phyloP scores from a whole-genome alignment of 2,329 filamentous ascomycete genomes.

The Exophiala mesophila region DNA sequence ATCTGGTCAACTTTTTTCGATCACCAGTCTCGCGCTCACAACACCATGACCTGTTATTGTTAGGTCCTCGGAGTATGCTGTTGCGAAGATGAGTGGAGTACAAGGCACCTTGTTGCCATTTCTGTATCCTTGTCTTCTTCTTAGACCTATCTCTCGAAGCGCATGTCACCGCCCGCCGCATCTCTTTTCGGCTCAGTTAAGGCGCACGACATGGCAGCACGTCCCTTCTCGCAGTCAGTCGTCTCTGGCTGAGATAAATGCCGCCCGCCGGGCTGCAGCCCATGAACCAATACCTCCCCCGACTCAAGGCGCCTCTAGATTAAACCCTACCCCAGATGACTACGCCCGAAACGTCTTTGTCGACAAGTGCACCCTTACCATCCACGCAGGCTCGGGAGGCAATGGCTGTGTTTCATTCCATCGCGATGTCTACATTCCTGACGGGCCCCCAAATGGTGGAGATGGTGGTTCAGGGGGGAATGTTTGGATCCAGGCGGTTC shows the following conservation, averaged over 20 bases:
- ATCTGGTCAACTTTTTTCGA: not conserved
- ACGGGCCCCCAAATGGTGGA: constrained; percentile 90
- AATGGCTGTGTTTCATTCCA: constrained; percentile 93
- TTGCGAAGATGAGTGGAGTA: constrained; percentile 13
- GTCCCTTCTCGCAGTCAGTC: constrained; percentile 2
- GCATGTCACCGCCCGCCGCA: constrained; percentile 15
- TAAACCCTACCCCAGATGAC: constrained; percentile 79
- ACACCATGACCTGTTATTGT: not conserved
- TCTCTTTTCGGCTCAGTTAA: no score
- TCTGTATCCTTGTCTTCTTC: constrained; percentile 32
- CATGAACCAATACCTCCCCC: constrained; percentile 19
- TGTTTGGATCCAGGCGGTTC: constrained; percentile 88
- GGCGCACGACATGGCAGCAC: no score
- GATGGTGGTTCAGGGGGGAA: constrained; percentile 89
- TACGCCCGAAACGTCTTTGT: constrained; percentile 79
- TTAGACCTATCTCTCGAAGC: constrained; percentile 16
- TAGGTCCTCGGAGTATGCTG: not conserved
- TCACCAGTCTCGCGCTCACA: not conserved
- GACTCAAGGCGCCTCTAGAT: constrained; percentile 39
- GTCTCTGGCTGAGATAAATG: constrained; percentile 21
- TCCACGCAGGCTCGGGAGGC: constrained; percentile 77
- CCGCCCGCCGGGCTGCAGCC: constrained; percentile 12
- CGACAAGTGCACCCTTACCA: constrained; percentile 72
- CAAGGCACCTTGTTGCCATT: constrained; percentile 30
- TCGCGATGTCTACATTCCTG: constrained; percentile 80